Base-by-base conservation (phyloP, 2,329 filamentous ascomycete genomes). In the Aspergillus spinulosporus region DNA sequence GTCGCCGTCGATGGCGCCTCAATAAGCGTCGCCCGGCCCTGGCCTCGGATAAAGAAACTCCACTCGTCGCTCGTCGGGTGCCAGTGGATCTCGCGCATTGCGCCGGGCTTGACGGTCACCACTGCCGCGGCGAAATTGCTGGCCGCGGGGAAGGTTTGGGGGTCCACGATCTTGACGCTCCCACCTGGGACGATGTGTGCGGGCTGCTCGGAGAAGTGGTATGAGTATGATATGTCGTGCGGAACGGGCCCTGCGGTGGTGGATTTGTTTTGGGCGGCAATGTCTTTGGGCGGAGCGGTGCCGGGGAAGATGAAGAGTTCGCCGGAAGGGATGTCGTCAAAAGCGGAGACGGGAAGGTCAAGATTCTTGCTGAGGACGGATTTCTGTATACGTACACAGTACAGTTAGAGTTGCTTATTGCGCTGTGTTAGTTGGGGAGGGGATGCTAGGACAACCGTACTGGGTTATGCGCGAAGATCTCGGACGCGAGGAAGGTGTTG, bases 271-370 rank as follows among this genome's bases (percentile, higher is more conserved):
- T 90, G 88, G 6, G 88, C 78, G 6, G 84, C 79, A 62, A 90
- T 86, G 15, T 84, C 78, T 3, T 81, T 84, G 0, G 88, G 88
- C 1, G 80, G 73, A 0, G 83, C 73, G 21, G 84, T 82, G 57
- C 88, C 88, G 64, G 88, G 82, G 78, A 92, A 92, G 69, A 92
- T 92, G 77, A 90, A 92, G 64, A 89, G 88, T 64, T 92, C 78
- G 5, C 79, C 76, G 49, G 83, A 72, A 3, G 88, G 88, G 8
- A 90, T 80, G 59, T 87, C 80, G 12, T 83, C 80, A 65, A 92
- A 80, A 5, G 76, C 76, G 2, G 74, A 71, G 34, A 80, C 66
- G 31, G 80, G 74, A 5, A 79, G 72, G 31, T 78, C 72, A 31
- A 85, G 74, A 62, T 85, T 77, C 68, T 85, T 85, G 29, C 82